Conservation (phyloP, 768 basidiomycete species). For the Phlebiopsis flavidoalba region DNA sequence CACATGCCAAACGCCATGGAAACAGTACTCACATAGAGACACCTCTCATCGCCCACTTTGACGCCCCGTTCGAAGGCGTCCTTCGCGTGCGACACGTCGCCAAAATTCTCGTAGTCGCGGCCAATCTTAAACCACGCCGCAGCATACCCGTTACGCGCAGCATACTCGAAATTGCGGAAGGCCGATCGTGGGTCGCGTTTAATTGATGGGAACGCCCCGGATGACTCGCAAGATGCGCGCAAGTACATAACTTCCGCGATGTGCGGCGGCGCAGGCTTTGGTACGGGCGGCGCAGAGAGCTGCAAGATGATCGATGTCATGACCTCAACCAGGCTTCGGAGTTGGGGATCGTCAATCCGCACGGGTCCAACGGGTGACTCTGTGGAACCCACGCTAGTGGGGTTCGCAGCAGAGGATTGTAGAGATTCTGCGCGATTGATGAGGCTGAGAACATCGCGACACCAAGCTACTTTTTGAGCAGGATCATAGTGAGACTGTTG, state of each 20-base stretch:
- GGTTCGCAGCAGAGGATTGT: conserved; percentile 24
- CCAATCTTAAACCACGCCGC: conserved; percentile 92
- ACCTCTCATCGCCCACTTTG: conserved; percentile 68
- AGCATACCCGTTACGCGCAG: conserved; percentile 71
- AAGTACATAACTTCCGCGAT: conserved; percentile 73
- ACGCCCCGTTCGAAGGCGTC: conserved; percentile 87
- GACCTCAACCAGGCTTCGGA: conserved; percentile 53
- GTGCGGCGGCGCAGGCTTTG: conserved; percentile 31
- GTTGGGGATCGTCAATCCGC: conserved; percentile 51
- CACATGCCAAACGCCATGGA: conserved; percentile 1
- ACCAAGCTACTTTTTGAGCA: conserved; percentile 66
- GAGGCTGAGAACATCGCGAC: conserved; percentile 75
- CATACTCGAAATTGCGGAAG: conserved; percentile 85
- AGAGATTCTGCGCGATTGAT: conserved; percentile 51
- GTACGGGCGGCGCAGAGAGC: conserved; percentile 37
- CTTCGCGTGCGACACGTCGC: conserved; percentile 64
- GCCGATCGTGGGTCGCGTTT: conserved; percentile 69
- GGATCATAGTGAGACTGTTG: conserved; percentile 56
- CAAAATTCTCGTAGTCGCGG: conserved; percentile 86
- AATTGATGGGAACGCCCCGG: conserved; percentile 61
- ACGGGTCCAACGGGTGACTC: conserved; percentile 39
- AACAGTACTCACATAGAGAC: conserved; percentile 52
- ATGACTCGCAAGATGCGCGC: conserved; percentile 67
- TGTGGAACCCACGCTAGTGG: conserved; percentile 36
- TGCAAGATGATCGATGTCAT: conserved; percentile 65